These are phyloP conservation scores for Xerocomus minutiporus DNA, from an alignment of 1,284 basidiomycete genomes.

Conservation along the genomic window DNA sequence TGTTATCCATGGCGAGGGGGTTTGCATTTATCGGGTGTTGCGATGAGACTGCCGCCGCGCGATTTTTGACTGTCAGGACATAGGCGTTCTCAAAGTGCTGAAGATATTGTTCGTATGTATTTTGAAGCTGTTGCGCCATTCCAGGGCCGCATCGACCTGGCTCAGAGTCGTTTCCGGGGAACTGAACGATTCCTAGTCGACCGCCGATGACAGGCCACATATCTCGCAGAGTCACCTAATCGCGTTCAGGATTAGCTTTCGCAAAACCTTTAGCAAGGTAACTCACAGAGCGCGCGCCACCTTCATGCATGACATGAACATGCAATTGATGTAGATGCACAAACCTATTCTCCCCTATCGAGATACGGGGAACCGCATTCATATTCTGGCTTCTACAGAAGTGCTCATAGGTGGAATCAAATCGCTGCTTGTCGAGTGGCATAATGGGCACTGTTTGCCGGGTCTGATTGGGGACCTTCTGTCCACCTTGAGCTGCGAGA, in stretches of 20 bases:
- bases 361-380: slow-evolving; percentile 37
- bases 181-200: slow-evolving; percentile 57
- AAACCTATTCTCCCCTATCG: slow-evolving; percentile 46
- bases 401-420: slow-evolving; percentile 46
- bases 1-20: slow-evolving; percentile 14
- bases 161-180: slow-evolving; percentile 51
- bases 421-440: slow-evolving; percentile 46
- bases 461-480: slow-evolving; percentile 21
- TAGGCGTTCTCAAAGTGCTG: slow-evolving; percentile 55
- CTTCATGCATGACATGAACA: slow-evolving; percentile 50
- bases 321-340: slow-evolving; percentile 61
- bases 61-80: slow-evolving; percentile 31
- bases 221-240: slow-evolving; percentile 54
- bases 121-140: slow-evolving; percentile 53
- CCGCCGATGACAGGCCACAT: slow-evolving; percentile 63
- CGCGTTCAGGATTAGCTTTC: slow-evolving; percentile 2
- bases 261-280: background rate
- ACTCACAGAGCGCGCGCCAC: slow-evolving; percentile 48
- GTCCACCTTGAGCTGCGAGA: slow-evolving; percentile 20
- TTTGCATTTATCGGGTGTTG: slow-evolving; percentile 18
- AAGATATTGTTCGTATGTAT: slow-evolving; percentile 59
- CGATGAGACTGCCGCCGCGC: slow-evolving; percentile 10
- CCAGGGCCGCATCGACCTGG: slow-evolving; percentile 56
- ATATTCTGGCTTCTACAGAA: slow-evolving; percentile 42
- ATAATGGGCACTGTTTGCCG: slow-evolving; percentile 24